Percentiles rank a stretch among this genome's conserved stretches.
These are phyloP conservation scores for Sugiyamaella novakii DNA, from an alignment of 1,139 yeast species.

Conservation along the genomic window DNA sequence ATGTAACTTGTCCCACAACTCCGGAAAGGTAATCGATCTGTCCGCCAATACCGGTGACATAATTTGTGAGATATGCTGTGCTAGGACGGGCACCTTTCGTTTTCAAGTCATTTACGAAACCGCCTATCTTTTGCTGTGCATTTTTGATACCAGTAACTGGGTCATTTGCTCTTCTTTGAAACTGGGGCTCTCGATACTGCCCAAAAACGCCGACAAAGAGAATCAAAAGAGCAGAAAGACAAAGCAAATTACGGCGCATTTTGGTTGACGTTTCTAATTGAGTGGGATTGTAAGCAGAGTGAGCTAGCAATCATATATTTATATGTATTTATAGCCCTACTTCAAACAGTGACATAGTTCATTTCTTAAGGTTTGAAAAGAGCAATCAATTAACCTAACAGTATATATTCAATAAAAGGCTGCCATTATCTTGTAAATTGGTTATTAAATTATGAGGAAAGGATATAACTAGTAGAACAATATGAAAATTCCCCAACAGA, in stretches of 20 bases:
- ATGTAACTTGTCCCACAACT: slow-evolving; percentile 30
- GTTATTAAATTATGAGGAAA: too few relatives aligned
- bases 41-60: slow-evolving; percentile 40
- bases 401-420: too few relatives aligned
- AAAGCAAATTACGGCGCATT: neutral
- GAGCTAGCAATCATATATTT: neutral
- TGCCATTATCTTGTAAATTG: too few relatives aligned
- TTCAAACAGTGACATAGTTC: too few relatives aligned
- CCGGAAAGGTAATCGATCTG: slow-evolving; percentile 41
- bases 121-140: slow-evolving; percentile 34
- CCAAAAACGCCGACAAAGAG: neutral
- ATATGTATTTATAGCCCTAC: neutral
- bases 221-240: neutral
- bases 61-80: slow-evolving; percentile 32
- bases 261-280: neutral
- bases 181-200: neutral
- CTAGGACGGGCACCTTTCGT: slow-evolving; percentile 34
- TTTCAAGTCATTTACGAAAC: slow-evolving; percentile 31
- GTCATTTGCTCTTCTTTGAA: neutral
- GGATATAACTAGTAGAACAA: too few relatives aligned
- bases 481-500: too few relatives aligned
- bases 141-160: slow-evolving; percentile 21
- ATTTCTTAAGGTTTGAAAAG: slow-evolving; percentile 6
- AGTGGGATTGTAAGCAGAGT: neutral
- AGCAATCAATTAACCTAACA: slow-evolving; percentile 2